Evolutionary conservation across 306 rosid genomes (phyloP).

Genomic region (Albizia julibrissin): DNA sequence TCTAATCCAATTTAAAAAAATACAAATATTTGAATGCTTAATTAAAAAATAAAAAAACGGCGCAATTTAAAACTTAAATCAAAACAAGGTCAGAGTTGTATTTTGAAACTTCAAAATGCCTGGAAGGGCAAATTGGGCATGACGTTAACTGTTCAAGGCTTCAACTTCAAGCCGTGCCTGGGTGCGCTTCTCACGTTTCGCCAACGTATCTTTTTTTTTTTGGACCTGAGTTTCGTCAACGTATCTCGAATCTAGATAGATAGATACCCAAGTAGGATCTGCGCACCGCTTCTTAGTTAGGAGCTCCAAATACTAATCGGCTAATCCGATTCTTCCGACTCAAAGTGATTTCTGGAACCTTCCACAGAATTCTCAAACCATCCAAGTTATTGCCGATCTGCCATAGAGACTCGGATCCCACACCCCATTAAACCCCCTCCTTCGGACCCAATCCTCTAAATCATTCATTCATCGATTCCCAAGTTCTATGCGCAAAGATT

Average conservation of each 20-base stretch:
- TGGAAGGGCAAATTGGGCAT: not conserved
- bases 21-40: not conserved
- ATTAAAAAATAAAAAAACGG: no score
- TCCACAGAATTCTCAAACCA: slow-evolving; percentile 36
- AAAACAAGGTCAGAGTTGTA: not conserved
- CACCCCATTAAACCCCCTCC: not conserved
- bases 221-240: no score
- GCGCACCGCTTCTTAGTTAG: not conserved
- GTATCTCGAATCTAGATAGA: no score
- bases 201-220: not conserved
- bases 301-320: not conserved
- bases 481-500: not conserved
- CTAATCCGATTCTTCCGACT: not conserved
- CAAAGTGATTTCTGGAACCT: slow-evolving; percentile 45
- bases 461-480: not conserved
- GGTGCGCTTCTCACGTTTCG: not conserved
- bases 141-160: not conserved
- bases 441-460: not conserved
- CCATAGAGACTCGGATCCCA: not conserved
- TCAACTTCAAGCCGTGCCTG: no score
- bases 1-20: not conserved
- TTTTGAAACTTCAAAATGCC: not conserved
- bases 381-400: slow-evolving; percentile 2
- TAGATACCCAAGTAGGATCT: not conserved
- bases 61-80: no score